Evolutionary conservation across 257 asterid species (phyloP).

Genomic region (Penstemon davidsonii): DNA sequence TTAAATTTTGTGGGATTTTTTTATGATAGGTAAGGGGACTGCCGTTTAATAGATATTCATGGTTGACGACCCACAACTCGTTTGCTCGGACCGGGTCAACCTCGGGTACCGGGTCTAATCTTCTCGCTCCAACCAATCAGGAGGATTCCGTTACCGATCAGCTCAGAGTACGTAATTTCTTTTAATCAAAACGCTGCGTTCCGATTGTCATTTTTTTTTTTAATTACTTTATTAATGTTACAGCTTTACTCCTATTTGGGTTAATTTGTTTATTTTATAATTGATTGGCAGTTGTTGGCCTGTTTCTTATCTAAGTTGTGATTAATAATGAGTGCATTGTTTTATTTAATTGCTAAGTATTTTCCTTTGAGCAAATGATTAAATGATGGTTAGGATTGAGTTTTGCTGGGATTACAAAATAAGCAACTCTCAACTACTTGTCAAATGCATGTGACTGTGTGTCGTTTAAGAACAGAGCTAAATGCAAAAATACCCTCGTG

Average conservation of each 20-base stretch:
- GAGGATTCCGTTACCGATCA: conserved; percentile 69
- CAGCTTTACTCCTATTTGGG: not conserved
- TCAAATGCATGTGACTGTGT: too few species aligned
- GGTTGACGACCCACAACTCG: conserved; percentile 89
- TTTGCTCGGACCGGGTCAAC: conserved; percentile 56
- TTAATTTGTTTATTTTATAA: too few species aligned
- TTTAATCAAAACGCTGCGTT: too few species aligned
- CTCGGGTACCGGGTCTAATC: conserved; percentile 56
- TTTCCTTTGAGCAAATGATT: not conserved
- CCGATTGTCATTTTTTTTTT: not conserved
- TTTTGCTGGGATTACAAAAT: conserved; percentile 25
- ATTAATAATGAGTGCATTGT: not conserved
- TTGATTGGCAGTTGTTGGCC: not conserved
- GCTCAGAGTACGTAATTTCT: conserved; percentile 43
- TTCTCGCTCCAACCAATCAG: conserved; percentile 78
- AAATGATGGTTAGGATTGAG: not conserved
- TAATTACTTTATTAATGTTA: not conserved
- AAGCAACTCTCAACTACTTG: not conserved
- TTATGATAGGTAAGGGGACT: conserved; percentile 48
- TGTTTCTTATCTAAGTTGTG: too few species aligned
- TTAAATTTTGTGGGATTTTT: not conserved
- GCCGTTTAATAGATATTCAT: conserved; percentile 71
- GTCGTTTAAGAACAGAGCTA: too few species aligned
- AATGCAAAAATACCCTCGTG: too few species aligned
- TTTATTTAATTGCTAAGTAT: not conserved